Evolutionary conservation across 345 rosid species (phyloP).

Genomic region (Melaleuca quinquenervia): DNA sequence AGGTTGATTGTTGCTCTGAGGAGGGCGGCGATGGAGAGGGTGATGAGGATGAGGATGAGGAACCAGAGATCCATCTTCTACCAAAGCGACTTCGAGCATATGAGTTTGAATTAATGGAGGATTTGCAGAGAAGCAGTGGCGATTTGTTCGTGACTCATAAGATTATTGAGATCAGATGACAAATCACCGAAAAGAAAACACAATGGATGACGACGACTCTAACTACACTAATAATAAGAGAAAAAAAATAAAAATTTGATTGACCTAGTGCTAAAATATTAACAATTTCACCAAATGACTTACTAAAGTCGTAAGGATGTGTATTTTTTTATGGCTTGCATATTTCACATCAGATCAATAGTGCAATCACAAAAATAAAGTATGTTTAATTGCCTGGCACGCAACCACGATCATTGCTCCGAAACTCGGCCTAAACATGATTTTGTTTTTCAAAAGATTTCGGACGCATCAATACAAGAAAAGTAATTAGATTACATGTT

Average conservation of each 20-base stretch:
- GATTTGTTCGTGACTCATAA: background rate
- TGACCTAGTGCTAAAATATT: background rate
- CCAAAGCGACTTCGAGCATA: background rate
- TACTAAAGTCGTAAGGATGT: background rate
- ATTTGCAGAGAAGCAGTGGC: background rate
- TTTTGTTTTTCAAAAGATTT: no score
- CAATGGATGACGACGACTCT: background rate
- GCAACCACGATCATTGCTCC: background rate
- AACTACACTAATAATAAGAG: no score
- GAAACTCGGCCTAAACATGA: no score
- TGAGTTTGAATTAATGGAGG: background rate
- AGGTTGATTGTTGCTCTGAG: background rate
- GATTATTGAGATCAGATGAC: background rate
- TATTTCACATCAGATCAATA: no score
- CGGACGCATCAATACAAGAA: no score
- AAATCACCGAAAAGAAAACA: background rate
- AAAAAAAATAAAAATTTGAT: no score
- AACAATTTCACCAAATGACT: background rate
- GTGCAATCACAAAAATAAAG: no score
- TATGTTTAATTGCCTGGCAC: background rate
- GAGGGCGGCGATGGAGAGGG: background rate
- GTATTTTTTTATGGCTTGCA: no score
- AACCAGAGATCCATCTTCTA: background rate
- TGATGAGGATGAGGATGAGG: background rate
- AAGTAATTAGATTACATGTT: no score